phyloP scores from a whole-genome alignment of 1,284 basidiomycete genomes.

The Kwoniella shivajii region DNA sequence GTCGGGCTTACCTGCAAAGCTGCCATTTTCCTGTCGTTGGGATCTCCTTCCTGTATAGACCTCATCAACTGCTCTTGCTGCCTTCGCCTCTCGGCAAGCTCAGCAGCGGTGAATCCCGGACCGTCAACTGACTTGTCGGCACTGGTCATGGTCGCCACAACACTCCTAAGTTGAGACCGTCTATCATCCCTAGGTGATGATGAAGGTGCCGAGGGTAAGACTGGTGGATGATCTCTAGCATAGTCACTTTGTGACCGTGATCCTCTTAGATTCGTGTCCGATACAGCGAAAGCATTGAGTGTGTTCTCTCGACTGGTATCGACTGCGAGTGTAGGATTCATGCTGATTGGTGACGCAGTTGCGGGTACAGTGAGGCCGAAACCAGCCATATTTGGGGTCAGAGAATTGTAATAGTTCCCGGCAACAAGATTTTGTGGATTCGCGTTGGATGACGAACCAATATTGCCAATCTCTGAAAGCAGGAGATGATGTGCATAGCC shows the following conservation, averaged over 20 bases:
- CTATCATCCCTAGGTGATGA: conserved; percentile 7
- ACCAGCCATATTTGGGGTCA: too few species aligned
- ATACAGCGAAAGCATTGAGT: conserved; percentile 12
- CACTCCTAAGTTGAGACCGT: conserved; percentile 12
- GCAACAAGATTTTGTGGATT: neutral
- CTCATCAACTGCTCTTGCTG: conserved; percentile 36
- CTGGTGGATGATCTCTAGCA: neutral
- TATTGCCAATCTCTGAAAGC: neutral
- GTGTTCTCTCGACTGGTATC: neutral
- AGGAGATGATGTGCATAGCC: conserved; percentile 7
- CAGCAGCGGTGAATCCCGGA: conserved; percentile 29
- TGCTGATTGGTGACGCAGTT: too few species aligned
- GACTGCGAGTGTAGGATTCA: too few species aligned
- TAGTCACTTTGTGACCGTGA: conserved; percentile 1
- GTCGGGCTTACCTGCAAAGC: conserved; percentile 40
- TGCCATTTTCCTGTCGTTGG: conserved; percentile 39
- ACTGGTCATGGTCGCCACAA: conserved; percentile 20
- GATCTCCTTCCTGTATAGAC: conserved; percentile 31
- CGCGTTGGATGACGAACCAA: neutral
- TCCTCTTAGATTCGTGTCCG: neutral
- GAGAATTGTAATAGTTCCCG: too few species aligned
- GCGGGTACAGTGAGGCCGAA: too few species aligned
- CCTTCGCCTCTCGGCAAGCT: conserved; percentile 36
- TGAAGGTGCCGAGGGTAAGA: neutral
- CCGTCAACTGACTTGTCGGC: conserved; percentile 4